Evolutionary conservation across 129 eudicot genomes (phyloP).

Genomic region (Helianthus annuus): HanXRQr2.0-SUNRISE NC_035440.2:66596647-66597146

Average conservation of each 20-base stretch:
- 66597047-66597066: conserved; percentile 87
- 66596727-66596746: no score
- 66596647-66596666: no score
- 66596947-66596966: conserved; percentile 92
- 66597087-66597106: conserved; percentile 88
- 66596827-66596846: no score
- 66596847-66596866: no score
- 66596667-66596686: no score
- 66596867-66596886: no score
- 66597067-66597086: conserved; percentile 78
- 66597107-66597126: conserved; percentile 68
- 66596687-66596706: no score
- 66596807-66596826: no score
- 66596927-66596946: conserved; percentile 21
- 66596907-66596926: not conserved
- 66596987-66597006: conserved; percentile 80
- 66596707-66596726: no score
- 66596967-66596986: conserved; percentile 94
- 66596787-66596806: no score
- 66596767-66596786: no score
- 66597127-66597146: conserved; percentile 65
- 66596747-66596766: no score
- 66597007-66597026: conserved; percentile 68
- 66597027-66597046: conserved; percentile 89
- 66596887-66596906: not conserved